Percentiles rank a stretch among this genome's conserved stretches.
Conservation (phyloP, 495 filamentous ascomycete species). For the Aspergillus hancockii region DNA sequence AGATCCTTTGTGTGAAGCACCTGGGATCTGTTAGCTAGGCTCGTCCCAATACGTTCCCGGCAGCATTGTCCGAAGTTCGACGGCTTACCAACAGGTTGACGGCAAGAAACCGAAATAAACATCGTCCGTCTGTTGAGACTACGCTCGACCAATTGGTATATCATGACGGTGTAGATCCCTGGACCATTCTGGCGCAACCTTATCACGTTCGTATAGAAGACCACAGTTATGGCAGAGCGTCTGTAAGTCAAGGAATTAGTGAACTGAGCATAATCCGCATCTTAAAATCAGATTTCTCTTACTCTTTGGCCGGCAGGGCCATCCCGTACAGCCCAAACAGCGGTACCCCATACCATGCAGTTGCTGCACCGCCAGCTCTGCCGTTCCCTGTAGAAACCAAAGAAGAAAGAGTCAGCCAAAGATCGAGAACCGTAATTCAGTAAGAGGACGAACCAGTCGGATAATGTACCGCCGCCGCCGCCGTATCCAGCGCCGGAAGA, state of each 20-base stretch:
- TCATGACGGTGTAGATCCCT: conserved; percentile 71
- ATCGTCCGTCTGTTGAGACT: background rate
- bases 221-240: conserved; percentile 95
- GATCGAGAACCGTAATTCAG: background rate
- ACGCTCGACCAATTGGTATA: conserved; percentile 43
- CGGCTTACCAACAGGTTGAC: background rate
- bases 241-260: conserved; percentile 42
- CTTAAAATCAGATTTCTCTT: conserved; percentile 4
- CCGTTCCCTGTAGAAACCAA: conserved; percentile 60
- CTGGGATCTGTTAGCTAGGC: background rate
- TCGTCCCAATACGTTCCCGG: background rate
- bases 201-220: conserved; percentile 81
- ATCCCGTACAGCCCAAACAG: conserved; percentile 93
- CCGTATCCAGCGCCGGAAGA: conserved; percentile 62
- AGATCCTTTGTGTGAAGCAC: background rate
- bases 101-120: background rate
- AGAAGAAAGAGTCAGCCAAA: conserved; percentile 12
- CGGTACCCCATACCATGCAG: conserved; percentile 82
- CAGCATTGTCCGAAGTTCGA: background rate
- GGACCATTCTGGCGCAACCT: conserved; percentile 79
- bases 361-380: conserved; percentile 87
- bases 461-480: conserved; percentile 69
- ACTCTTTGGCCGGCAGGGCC: conserved; percentile 85
- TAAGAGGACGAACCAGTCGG: conserved; percentile 58
- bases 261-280: background rate